Percentiles rank a stretch among this genome's conserved stretches.
Conservation (phyloP, 768 basidiomycete genomes). For the Pulveroboletus sp. region DNA sequence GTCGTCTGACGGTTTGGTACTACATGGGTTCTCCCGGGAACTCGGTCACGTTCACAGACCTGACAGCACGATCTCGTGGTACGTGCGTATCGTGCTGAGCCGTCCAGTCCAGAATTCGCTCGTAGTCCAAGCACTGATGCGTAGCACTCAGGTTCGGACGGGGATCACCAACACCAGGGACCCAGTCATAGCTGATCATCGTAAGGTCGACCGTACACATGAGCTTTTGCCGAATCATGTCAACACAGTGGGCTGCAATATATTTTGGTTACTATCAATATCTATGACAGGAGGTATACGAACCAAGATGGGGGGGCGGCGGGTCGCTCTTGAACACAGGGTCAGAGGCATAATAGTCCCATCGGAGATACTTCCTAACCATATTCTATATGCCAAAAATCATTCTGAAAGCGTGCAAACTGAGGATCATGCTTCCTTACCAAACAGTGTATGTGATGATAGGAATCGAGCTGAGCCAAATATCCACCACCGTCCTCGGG, state of each 20-base stretch:
- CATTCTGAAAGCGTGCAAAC: no score
- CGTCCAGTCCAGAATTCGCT: not conserved
- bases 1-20: no score
- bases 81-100: not conserved
- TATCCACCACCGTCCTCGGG: slow-evolving; percentile 10
- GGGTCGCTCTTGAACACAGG: not conserved
- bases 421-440: not conserved
- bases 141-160: not conserved
- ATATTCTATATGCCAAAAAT: not conserved
- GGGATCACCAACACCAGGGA: not conserved
- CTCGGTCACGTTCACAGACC: not conserved
- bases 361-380: not conserved
- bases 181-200: not conserved
- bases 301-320: slow-evolving; percentile 1
- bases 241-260: not conserved
- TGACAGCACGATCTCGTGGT: not conserved
- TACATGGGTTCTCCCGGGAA: no score
- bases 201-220: slow-evolving; percentile 3
- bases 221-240: no score
- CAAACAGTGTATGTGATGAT: slow-evolving; percentile 8
- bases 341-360: not conserved
- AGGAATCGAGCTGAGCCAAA: slow-evolving; percentile 3
- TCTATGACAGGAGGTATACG: not conserved
- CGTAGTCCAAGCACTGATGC: slow-evolving; percentile 2
- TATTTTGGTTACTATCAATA: not conserved